These are phyloP conservation scores for Spergularia marina DNA, from an alignment of 148 eudicot species.

Conservation along the genomic window DNA sequence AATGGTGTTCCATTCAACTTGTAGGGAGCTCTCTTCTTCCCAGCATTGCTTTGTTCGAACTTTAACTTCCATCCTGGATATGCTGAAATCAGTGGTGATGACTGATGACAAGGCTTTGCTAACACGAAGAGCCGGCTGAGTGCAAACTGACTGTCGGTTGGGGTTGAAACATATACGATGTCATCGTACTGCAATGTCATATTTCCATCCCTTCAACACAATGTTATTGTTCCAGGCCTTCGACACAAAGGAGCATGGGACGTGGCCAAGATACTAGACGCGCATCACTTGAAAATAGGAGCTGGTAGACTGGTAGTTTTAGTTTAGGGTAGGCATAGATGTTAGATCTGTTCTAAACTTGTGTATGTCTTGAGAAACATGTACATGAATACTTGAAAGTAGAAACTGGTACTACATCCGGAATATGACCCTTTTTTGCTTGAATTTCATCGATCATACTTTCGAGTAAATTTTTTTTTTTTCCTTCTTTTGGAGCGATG, in stretches of 20 bases:
- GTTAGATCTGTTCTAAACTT: background rate
- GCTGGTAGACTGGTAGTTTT: background rate
- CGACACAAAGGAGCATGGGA: too few species aligned
- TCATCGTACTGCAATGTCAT: background rate
- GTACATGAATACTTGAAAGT: background rate
- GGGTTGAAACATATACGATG: too few species aligned
- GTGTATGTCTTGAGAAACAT: conserved; percentile 7
- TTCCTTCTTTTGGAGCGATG: too few species aligned
- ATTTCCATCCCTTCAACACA: background rate
- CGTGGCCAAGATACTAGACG: background rate
- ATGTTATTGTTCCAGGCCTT: background rate
- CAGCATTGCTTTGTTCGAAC: background rate
- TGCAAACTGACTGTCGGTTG: background rate
- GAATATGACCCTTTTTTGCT: too few species aligned
- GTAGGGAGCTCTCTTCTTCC: background rate
- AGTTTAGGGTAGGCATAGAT: background rate
- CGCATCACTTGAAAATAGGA: background rate
- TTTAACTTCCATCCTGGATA: background rate
- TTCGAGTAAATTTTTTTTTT: too few species aligned
- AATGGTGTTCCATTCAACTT: background rate
- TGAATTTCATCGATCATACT: too few species aligned
- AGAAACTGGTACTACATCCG: background rate
- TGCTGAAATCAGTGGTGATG: conserved; percentile 1
- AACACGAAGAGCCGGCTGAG: conserved; percentile 1
- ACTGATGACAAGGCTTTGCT: background rate